Percentiles rank a stretch among this genome's conserved stretches.
These are phyloP conservation scores for Babesia sp. DNA, from an alignment of 169 alveolate genomes.

Conservation along the genomic window DNA sequence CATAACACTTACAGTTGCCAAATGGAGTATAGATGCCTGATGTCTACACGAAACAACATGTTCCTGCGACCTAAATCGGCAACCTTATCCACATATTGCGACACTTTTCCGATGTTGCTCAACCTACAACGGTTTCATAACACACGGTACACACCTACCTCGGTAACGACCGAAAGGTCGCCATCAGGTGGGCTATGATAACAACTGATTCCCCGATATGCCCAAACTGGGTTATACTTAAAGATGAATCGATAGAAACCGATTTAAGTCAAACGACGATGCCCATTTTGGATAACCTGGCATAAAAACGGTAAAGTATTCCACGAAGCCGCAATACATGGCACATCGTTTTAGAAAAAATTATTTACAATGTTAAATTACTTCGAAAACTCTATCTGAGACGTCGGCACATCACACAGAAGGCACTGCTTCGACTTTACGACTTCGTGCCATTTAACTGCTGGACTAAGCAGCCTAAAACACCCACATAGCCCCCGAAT, in stretches of 20 bases:
- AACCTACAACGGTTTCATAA: slow-evolving; percentile 13
- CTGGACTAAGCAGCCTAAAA: slow-evolving; percentile 43
- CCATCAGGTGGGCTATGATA: too few relatives aligned
- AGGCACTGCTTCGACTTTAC: neutral
- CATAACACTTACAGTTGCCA: slow-evolving; percentile 46
- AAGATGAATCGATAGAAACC: too few relatives aligned
- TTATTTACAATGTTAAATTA: too few relatives aligned
- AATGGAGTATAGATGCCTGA: slow-evolving; percentile 55
- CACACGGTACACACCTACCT: neutral
- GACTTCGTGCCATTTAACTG: neutral
- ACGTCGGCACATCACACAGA: too few relatives aligned
- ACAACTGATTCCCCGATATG: too few relatives aligned
- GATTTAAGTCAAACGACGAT: too few relatives aligned
- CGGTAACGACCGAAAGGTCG: slow-evolving; percentile 3
- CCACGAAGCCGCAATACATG: too few relatives aligned
- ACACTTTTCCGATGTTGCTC: slow-evolving; percentile 46
- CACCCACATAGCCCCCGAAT: slow-evolving; percentile 35
- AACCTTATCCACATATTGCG: slow-evolving; percentile 65
- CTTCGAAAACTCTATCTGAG: too few relatives aligned
- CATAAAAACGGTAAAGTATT: too few relatives aligned
- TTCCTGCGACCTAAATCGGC: slow-evolving; percentile 60
- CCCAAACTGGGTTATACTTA: too few relatives aligned
- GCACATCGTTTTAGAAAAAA: too few relatives aligned
- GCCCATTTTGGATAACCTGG: too few relatives aligned
- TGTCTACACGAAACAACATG: slow-evolving; percentile 57